These are phyloP conservation scores for Rubroshorea leprosula DNA, from an alignment of 345 rosid species.

Conservation along the genomic window DNA sequence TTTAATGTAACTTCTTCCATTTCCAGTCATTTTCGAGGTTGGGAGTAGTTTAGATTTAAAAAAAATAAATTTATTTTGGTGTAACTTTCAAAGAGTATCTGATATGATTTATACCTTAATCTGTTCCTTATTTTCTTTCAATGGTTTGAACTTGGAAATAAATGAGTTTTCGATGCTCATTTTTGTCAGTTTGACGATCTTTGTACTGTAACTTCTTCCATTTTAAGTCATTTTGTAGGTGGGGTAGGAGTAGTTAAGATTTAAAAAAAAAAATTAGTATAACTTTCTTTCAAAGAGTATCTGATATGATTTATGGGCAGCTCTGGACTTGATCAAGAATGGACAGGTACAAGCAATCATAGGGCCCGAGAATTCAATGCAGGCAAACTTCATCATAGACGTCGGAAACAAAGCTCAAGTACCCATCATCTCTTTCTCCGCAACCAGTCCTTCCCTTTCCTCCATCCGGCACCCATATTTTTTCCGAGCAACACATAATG, in stretches of 20 bases:
- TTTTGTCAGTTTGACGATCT: too few species aligned
- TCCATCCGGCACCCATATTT: conserved; percentile 40
- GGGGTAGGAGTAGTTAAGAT: too few species aligned
- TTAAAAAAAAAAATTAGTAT: too few species aligned
- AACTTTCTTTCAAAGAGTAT: too few species aligned
- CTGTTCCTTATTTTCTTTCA: background rate
- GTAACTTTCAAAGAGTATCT: too few species aligned
- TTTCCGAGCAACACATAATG: conserved; percentile 33
- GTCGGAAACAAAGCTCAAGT: conserved; percentile 40
- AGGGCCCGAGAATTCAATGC: conserved; percentile 38
- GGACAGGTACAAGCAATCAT: conserved; percentile 45
- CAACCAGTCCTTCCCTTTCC: conserved; percentile 39
- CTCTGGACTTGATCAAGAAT: conserved; percentile 43
- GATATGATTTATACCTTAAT: background rate
- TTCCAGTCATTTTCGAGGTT: too few species aligned
- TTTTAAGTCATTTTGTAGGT: too few species aligned
- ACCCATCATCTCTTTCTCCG: conserved; percentile 39
- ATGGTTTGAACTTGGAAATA: background rate
- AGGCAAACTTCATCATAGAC: conserved; percentile 35
- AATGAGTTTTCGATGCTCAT: background rate
- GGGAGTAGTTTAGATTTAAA: too few species aligned
- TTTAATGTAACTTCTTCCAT: too few species aligned
- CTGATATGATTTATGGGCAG: conserved; percentile 20
- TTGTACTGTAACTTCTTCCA: too few species aligned
- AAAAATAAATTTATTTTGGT: too few species aligned